phyloP scores from a whole-genome alignment of 164 flowering plant species.

The Liquidambar formosana region DNA sequence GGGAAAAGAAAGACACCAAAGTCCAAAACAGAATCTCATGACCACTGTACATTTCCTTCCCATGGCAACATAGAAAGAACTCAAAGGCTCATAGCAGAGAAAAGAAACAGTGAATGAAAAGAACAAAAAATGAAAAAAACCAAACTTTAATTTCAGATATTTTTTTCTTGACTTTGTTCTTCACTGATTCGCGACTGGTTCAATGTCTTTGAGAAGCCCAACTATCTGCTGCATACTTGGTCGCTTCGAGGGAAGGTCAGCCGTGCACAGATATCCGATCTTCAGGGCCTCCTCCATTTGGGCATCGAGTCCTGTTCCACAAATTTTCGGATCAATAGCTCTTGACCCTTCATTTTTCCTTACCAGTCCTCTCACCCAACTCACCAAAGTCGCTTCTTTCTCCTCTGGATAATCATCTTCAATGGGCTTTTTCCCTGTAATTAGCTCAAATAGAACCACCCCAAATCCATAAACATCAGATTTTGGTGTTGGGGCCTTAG shows the following conservation, averaged over 20 bases:
- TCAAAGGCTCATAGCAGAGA: not conserved
- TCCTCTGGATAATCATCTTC: constrained; percentile 66
- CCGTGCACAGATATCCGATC: constrained; percentile 87
- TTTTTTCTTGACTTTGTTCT: not conserved
- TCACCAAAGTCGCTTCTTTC: constrained; percentile 54
- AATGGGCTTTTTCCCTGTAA: constrained; percentile 76
- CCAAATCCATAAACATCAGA: constrained; percentile 86
- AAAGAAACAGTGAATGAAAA: not conserved
- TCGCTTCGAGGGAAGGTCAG: constrained; percentile 76
- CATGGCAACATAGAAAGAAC: constrained; percentile 16
- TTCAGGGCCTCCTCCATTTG: constrained; percentile 81
- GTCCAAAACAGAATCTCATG: constrained; percentile 7
- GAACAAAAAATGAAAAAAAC: not conserved
- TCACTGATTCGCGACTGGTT: constrained; percentile 40
- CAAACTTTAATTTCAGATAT: not conserved
- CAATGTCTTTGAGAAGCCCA: constrained; percentile 85
- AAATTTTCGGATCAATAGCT: constrained; percentile 70
- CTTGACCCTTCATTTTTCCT: constrained; percentile 50
- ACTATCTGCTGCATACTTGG: constrained; percentile 95
- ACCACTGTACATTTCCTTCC: constrained; percentile 21
- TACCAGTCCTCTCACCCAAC: constrained; percentile 73
- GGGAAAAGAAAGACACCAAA: constrained; percentile 1
- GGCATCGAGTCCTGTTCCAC: constrained; percentile 46
- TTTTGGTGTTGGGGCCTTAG: constrained; percentile 44
- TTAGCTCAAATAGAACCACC: constrained; percentile 71